Conservation (phyloP, 2,329 filamentous ascomycete genomes). For the Akanthomyces muscarius region DNA sequence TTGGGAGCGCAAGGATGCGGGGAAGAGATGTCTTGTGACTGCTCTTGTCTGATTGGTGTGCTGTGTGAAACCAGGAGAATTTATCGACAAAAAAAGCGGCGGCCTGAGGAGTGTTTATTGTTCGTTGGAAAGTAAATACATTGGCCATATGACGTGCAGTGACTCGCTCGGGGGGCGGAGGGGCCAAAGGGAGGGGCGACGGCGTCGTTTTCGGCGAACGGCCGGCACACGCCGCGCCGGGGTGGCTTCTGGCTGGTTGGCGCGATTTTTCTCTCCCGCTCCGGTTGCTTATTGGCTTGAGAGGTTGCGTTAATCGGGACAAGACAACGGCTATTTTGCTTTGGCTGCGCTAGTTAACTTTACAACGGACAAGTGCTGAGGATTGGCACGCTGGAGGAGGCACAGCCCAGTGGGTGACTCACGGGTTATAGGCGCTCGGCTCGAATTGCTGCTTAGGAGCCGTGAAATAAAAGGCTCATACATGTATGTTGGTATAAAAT, state of each 20-base stretch:
- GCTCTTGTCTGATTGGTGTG: too few relatives aligned
- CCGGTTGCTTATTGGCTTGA: background rate
- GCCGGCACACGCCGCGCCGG: constrained; percentile 12
- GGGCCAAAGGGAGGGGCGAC: background rate
- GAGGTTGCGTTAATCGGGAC: too few relatives aligned
- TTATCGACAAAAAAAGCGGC: background rate
- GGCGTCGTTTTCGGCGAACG: constrained; percentile 10
- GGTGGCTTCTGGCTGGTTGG: constrained; percentile 6
- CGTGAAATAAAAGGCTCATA: too few relatives aligned
- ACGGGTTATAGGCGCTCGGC: too few relatives aligned
- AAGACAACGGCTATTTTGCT: background rate
- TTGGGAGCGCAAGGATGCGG: background rate
- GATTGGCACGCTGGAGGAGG: too few relatives aligned
- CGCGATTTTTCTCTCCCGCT: background rate
- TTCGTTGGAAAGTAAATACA: too few relatives aligned
- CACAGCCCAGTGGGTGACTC: too few relatives aligned
- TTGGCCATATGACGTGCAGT: constrained; percentile 6
- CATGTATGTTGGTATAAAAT: too few relatives aligned
- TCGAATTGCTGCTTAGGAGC: too few relatives aligned
- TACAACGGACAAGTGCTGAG: too few relatives aligned
- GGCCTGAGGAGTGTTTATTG: background rate
- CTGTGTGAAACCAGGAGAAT: background rate
- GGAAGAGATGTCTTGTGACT: background rate
- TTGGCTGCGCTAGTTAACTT: background rate
- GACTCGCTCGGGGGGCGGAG: background rate